Percentiles rank a stretch among this genome's conserved stretches.
Conservation (phyloP, 179 eudicot genomes). For the Gypsophila paniculata region DNA sequence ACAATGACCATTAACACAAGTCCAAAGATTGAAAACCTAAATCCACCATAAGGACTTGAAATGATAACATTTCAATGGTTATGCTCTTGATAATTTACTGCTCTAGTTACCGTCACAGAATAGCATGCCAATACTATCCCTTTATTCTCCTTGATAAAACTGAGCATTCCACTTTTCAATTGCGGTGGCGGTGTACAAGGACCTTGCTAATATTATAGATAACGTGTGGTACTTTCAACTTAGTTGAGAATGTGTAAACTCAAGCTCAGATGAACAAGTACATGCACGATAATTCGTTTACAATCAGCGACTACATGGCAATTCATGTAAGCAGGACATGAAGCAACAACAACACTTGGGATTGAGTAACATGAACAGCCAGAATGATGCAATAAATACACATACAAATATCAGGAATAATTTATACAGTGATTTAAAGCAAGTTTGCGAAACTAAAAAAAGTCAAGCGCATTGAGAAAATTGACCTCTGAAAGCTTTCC, state of each 20-base stretch:
- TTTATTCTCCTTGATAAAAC: neutral
- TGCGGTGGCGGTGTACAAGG: neutral
- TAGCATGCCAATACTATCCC: slow-evolving; percentile 4
- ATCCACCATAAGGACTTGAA: neutral
- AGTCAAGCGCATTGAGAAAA: slow-evolving; percentile 9
- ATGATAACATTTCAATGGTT: too few relatives aligned
- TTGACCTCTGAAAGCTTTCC: slow-evolving; percentile 97
- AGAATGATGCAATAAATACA: neutral
- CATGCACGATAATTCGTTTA: neutral
- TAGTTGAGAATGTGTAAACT: neutral
- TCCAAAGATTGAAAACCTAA: neutral
- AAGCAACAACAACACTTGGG: neutral
- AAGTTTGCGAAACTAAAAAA: neutral
- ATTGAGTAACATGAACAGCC: neutral
- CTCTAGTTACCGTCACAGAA: neutral
- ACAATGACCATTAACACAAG: neutral
- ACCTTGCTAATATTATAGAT: neutral
- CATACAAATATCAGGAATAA: neutral
- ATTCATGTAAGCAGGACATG: neutral
- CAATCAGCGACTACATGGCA: neutral
- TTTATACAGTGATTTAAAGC: neutral
- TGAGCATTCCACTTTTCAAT: neutral
- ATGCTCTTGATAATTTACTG: neutral
- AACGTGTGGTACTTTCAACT: neutral
- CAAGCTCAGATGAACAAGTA: neutral